Percentiles rank a stretch among this genome's conserved stretches.
Evolutionary conservation across 1,139 yeast species (phyloP).

Genomic region (Sugiyamaella japonica): DNA sequence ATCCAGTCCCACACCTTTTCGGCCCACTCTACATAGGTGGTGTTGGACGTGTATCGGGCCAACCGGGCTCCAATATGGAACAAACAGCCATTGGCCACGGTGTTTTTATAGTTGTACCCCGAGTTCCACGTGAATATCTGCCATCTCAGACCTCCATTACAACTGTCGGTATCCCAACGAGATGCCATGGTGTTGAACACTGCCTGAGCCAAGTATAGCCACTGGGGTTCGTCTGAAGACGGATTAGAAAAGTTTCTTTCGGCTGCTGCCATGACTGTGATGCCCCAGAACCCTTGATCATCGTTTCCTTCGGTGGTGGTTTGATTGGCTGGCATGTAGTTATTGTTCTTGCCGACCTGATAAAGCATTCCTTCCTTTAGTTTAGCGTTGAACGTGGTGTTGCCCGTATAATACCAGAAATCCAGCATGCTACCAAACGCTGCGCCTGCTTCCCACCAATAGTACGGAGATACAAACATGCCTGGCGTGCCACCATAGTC

Average conservation of each 20-base stretch:
- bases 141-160: constrained; percentile 94
- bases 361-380: constrained; percentile 64
- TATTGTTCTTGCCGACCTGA: constrained; percentile 74
- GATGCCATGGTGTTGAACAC: constrained; percentile 86
- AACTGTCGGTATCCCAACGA: constrained; percentile 75
- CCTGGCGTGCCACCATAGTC: constrained; percentile 76
- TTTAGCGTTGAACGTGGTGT: constrained; percentile 61
- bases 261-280: constrained; percentile 87
- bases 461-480: constrained; percentile 81
- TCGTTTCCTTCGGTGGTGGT: constrained; percentile 97
- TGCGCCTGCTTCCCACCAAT: constrained; percentile 99
- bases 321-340: constrained; percentile 86
- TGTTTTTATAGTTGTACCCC: constrained; percentile 89
- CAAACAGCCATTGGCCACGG: constrained; percentile 87
- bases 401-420: constrained; percentile 68
- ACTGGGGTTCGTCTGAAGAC: constrained; percentile 50
- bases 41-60: constrained; percentile 72
- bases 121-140: constrained; percentile 94
- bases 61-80: constrained; percentile 86
- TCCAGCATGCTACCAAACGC: constrained; percentile 90
- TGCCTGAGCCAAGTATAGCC: constrained; percentile 76
- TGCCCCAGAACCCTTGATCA: constrained; percentile 97
- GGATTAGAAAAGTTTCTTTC: constrained; percentile 88
- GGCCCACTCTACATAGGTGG: constrained; percentile 77
- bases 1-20: constrained; percentile 84